Base-by-base conservation (phyloP, 495 filamentous ascomycete species). In the Venustampulla echinocandica region DNA sequence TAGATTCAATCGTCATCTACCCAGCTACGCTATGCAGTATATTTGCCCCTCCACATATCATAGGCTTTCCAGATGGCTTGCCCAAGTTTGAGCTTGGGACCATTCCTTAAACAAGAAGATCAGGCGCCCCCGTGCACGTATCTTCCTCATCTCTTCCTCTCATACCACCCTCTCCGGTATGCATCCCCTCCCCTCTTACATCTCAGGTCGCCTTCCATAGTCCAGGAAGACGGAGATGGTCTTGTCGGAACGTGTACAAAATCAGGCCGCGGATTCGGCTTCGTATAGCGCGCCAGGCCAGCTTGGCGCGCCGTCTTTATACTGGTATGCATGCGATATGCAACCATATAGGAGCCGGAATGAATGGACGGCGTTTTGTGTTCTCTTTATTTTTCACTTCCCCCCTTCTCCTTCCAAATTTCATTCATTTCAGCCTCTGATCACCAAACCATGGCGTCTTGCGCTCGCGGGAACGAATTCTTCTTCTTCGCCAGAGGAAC, bases 381-480 rank as follows among this genome's bases (percentile, higher is more conserved):
- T 50, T 51, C 37, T 44, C 34, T 46, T 50, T 49, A 32, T 42
- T 23, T 14, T 43, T 36, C 17, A 36, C 23, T 39, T 24, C 25
- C 36, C 24, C 33, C 22, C 33, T 38, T 38, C 21, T 13, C 5
- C 11, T 21, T 41, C 23, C 7, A 30, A n/a, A n/a, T 7, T 30
- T 7, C 27, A 30, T 30, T n/a, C n/a, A 7, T 15, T 44, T 55
- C 43, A 61, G 54, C 55, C 37, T 54, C 82, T 76, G 47, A 90
- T 78, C 57, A 89, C 79, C 50, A 92, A 77, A 53, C 85, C 86
- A 65, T 90, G 79, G 59, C 86, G 79, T 57, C 85, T 74, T 48
- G 79, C 77, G 55, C 54, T 68, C 19, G 62, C 62, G 52, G 57
- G 56, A 50, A 74, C 79, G 62, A 81, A 76, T 52, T 81, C 77